Conservation (phyloP, 495 filamentous ascomycete species). For the Penicillium samsonianum region DNA sequence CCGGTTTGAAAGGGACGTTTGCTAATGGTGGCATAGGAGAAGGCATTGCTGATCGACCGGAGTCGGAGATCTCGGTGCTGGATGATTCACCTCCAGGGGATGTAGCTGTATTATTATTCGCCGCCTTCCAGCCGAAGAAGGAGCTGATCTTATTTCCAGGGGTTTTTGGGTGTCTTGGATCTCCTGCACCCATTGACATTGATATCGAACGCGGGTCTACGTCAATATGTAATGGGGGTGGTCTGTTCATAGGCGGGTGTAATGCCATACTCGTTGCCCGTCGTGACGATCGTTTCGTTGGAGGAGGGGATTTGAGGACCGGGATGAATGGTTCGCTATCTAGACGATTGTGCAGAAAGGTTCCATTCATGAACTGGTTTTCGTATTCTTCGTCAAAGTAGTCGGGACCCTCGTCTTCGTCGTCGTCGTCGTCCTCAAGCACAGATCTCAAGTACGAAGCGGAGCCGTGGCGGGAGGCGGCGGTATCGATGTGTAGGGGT, state of each 20-base stretch:
- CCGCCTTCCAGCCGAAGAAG: constrained; percentile 68
- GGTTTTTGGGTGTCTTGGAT: constrained; percentile 55
- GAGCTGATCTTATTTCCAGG: constrained; percentile 64
- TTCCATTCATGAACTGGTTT: constrained; percentile 47
- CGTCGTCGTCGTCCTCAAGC: constrained; percentile 27
- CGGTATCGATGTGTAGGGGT: constrained; percentile 43
- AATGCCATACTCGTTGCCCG: constrained; percentile 49
- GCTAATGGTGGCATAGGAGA: constrained; percentile 58
- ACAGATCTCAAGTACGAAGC: constrained; percentile 25
- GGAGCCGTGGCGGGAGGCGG: constrained; percentile 25
- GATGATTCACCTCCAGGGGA: constrained; percentile 62
- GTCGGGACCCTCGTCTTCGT: constrained; percentile 32
- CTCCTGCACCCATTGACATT: constrained; percentile 33
- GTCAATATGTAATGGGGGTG: constrained; percentile 46
- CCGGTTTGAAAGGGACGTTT: constrained; percentile 40
- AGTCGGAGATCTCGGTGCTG: constrained; percentile 65
- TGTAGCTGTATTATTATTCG: constrained; percentile 31
- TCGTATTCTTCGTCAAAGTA: constrained; percentile 37
- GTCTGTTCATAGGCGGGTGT: constrained; percentile 38
- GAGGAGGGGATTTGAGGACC: constrained; percentile 42
- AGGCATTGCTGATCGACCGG: constrained; percentile 57
- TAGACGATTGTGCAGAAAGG: constrained; percentile 46
- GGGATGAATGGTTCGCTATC: constrained; percentile 53
- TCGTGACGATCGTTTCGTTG: constrained; percentile 21
- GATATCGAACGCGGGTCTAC: constrained; percentile 36